A percentile compares a stretch with the other conserved stretches of the same genome.
phyloP scores from a whole-genome alignment of 2,329 filamentous ascomycete genomes.

The Hymenoscyphus linearis region DNA sequence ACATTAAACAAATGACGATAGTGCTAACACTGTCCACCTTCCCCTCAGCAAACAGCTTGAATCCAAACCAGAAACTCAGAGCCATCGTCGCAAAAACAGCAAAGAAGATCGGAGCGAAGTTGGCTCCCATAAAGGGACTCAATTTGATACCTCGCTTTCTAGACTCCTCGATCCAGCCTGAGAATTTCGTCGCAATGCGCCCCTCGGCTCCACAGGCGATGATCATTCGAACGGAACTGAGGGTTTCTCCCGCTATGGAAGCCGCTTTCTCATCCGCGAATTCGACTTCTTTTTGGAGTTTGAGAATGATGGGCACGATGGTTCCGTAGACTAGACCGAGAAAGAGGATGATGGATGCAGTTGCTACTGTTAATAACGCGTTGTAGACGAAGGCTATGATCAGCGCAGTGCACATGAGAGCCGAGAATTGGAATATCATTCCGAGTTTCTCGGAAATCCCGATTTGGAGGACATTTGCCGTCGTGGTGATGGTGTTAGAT shows the following conservation, averaged over 20 bases:
- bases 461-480: conserved; percentile 58
- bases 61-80: conserved; percentile 59
- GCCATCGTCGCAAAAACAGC: conserved; percentile 41
- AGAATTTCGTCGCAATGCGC: conserved; percentile 48
- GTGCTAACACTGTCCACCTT: conserved; percentile 45
- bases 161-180: conserved; percentile 49
- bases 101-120: conserved; percentile 45
- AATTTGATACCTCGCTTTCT: conserved; percentile 44
- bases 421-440: conserved; percentile 49
- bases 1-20: conserved; percentile 41
- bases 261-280: conserved; percentile 52
- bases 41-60: conserved; percentile 43
- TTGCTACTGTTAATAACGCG: conserved; percentile 57
- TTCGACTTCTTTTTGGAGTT: conserved; percentile 41
- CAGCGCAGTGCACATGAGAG: conserved; percentile 48
- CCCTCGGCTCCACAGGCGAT: conserved; percentile 57
- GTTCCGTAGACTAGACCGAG: conserved; percentile 44
- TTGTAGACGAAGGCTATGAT: conserved; percentile 52
- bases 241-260: conserved; percentile 55
- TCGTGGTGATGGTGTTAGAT: conserved; percentile 51
- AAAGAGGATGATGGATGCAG: conserved; percentile 51
- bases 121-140: conserved; percentile 45
- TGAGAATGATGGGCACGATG: conserved; percentile 51
- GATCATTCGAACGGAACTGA: conserved; percentile 56
- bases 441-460: conserved; percentile 61